Base-by-base conservation (phyloP, 768 basidiomycete genomes). In the Hortiboletus campestris region DNA sequence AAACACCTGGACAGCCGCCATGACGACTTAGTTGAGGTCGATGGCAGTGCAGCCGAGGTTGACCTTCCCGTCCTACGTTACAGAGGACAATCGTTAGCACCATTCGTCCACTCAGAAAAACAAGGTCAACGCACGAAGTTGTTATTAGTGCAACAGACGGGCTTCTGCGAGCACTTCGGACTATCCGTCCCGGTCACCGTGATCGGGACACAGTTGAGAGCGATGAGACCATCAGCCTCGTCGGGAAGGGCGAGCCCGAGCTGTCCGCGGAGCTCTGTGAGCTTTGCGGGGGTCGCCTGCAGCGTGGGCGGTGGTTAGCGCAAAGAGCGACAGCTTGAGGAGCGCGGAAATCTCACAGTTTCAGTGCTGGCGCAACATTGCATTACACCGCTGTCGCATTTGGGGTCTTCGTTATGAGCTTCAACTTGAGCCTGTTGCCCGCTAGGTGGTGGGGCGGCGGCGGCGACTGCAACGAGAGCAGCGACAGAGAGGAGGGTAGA, bases 131-230 rank as follows among this genome's bases (percentile, higher is more conserved):
- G 57, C 14, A 66, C 64, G 9, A 43, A 58, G 4, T 16, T 19
- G 6, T 66, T 55, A 1, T 41, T 45, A 6, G 34, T 51, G 49
- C 65, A 66, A 29, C 65, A 66, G 25, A 67, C 59, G 0, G 65
- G 22, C 35, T 67, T 45, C 20, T 53, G 35, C 10, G 40, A 28
- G 35, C 65, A 66, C n/a, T n/a, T n/a, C n/a, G n/a, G n/a, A n/a
- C n/a, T n/a, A 6, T 51, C 62, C 0, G 19, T 1, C 0, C 50
- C 45, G 1, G 34, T 1, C 1, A 6, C 35, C 2, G 39, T 49
- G 43, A 56, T 14, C 0, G 56, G 48, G 20, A 13, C 9, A 34
- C 65, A 67, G 12, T 6, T 6, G 1, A 52, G 8, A 13, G 57
- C 65, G 7, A 64, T 8, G 6, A 52, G 43, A 29, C 57, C 59